A percentile compares a stretch with the other conserved stretches of the same genome.
Evolutionary conservation across 305 asterid species (phyloP).

Genomic region (Fraxinus angustifolia): DNA sequence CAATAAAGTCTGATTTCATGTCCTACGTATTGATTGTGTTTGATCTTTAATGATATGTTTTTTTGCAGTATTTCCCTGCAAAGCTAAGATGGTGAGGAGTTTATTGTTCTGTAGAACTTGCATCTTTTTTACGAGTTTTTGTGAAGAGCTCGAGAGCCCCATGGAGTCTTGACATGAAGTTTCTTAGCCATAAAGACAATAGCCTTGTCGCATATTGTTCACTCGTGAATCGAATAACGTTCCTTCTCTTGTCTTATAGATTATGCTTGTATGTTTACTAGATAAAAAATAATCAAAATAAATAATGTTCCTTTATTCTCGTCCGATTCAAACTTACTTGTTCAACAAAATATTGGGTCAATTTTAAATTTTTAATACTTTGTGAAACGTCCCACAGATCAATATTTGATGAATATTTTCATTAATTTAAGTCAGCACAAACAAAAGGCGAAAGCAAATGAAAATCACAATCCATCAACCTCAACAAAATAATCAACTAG

Average conservation of each 20-base stretch:
- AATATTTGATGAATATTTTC: not conserved
- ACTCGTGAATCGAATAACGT: not conserved
- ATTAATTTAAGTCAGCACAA: not conserved
- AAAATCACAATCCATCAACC: not conserved
- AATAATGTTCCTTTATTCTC: not conserved
- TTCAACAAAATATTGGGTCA: not conserved
- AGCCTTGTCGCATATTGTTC: not conserved
- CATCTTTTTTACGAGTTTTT: not conserved
- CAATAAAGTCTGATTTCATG: not conserved
- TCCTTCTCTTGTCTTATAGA: not conserved
- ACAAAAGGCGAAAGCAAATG: not conserved
- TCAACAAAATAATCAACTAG: too few species aligned
- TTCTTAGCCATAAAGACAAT: not conserved
- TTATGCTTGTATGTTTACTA: not conserved
- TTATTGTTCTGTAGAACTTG: not conserved
- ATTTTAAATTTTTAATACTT: too few species aligned
- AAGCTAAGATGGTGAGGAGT: slow-evolving; percentile 47
- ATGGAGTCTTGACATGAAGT: not conserved
- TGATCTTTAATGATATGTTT: not conserved
- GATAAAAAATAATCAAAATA: not conserved
- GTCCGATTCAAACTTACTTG: not conserved
- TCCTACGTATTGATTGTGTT: not conserved
- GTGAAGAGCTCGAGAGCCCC: not conserved
- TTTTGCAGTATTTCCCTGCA: slow-evolving; percentile 51
- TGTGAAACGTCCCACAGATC: not conserved